Evolutionary conservation across 805 yeast genomes (phyloP), one percentile per base, ranked within the genome.

Genomic region (Lipomyces sp.): DNA sequence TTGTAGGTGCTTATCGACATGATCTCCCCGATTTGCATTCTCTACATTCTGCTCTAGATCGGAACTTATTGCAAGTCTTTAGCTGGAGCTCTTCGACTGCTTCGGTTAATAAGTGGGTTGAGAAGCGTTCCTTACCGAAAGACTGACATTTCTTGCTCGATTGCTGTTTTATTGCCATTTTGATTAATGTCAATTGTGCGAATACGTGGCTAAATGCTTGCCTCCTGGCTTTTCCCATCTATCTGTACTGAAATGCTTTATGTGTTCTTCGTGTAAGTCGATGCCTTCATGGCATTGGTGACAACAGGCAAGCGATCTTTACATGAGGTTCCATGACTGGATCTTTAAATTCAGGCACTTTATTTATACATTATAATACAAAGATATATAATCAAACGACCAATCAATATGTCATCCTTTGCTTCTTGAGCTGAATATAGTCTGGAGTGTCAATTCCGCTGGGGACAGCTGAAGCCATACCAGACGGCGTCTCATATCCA

Each of bases 31-130:
- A 33, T 54, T 48, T 18, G 62, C 53, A 56, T 58, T 66, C 73
- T 70, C 73, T 71, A 71, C 73, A 56, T 66, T 64, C 64, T 57
- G 69, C 67, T 67, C 73, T 39, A 71, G 73, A 71, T 48, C 58
- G 51, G 30, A 35, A 30, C 10, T 55, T 37, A 30, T 58, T 53
- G 50, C 60, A 60, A 53, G 71, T 71, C 63, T 70, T 71, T 70
- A 70, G 73, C 73, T 72, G 67, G 69, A 63, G 66, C 66, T 34
- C 66, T 51, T 53, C 7, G 33, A 32, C 32, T 30, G 32, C 33
- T 48, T 61, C 45, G 34, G 61, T 10, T 7, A 15, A 53, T 13
- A 42, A 32, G 55, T 32, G 64, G 64, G 33, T 32, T 60, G 67
- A 57, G 32, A 53, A 62, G 32, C 62, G 71, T 70, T 70, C 73